Conservation (phyloP, 495 filamentous ascomycete genomes). For the Penicillium alfredii region DNA sequence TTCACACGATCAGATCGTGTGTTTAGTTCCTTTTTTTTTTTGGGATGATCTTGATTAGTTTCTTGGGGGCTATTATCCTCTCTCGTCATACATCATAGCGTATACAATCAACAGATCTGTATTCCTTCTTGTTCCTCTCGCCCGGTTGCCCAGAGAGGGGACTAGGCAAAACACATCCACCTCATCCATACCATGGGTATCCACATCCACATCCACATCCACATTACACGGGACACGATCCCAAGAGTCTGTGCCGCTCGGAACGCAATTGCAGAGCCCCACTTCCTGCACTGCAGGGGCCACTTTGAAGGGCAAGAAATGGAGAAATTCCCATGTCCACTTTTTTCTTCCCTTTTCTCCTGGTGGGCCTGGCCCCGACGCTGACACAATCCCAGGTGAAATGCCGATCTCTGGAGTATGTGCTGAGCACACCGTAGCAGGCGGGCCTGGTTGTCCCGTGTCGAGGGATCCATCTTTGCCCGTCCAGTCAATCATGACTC, state of each 20-base stretch:
- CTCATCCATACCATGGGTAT: no score
- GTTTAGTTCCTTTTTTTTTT: no score
- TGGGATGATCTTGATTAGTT: constrained; percentile 31
- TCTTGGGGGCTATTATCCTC: no score
- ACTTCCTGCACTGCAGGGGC: constrained; percentile 23
- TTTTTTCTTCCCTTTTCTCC: not conserved
- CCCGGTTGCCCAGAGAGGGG: constrained; percentile 6
- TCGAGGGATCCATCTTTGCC: no score
- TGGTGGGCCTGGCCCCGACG: constrained; percentile 10
- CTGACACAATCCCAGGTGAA: constrained; percentile 14
- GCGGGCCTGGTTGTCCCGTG: not conserved
- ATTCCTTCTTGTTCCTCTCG: constrained; percentile 1
- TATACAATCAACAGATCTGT: no score
- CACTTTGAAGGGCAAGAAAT: constrained; percentile 11
- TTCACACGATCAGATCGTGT: no score
- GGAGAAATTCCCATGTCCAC: not conserved
- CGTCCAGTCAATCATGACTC: no score
- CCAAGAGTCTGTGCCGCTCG: constrained; percentile 16
- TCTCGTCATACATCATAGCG: no score
- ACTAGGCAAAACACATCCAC: constrained; percentile 8
- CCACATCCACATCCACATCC: constrained; percentile 3
- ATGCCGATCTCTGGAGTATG: constrained; percentile 24
- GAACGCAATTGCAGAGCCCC: constrained; percentile 20
- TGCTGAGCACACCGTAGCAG: constrained; percentile 13
- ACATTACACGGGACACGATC: constrained; percentile 13